Percentiles rank a stretch among this genome's conserved stretches.
phyloP scores from a whole-genome alignment of 2,329 filamentous ascomycete species.

The Cladosporium colombiae region DNA sequence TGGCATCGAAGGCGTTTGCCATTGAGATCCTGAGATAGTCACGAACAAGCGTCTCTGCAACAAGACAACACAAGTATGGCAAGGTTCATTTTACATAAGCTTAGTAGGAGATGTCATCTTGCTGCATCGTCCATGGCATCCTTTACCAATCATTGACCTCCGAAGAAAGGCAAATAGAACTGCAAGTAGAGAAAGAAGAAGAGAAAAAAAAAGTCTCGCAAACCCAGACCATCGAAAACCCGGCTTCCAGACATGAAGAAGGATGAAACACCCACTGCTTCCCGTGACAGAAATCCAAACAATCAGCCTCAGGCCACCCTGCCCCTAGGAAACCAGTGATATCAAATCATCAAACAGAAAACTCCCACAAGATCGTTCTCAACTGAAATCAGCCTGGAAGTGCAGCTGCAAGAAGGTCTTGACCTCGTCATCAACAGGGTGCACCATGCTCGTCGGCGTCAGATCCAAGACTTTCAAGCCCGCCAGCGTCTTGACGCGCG shows the following conservation, averaged over 20 bases:
- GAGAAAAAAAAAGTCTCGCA: not conserved
- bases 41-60: not conserved
- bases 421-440: slow-evolving; percentile 38
- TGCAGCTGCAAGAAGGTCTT: slow-evolving; percentile 34
- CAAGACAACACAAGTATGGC: no score
- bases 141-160: not conserved
- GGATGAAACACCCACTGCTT: not conserved
- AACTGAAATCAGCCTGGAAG: not conserved
- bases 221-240: not conserved
- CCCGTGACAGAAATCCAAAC: no score
- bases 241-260: not conserved
- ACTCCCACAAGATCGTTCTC: not conserved
- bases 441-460: slow-evolving; percentile 23
- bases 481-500: slow-evolving; percentile 53
- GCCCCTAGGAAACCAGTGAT: not conserved
- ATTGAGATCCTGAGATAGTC: not conserved
- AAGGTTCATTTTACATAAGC: not conserved
- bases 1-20: not conserved
- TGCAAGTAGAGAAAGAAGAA: no score
- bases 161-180: not conserved
- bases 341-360: not conserved
- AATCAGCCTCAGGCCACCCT: no score
- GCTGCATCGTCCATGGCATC: not conserved
- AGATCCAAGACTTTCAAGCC: slow-evolving; percentile 49
- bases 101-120: not conserved